Conservation (phyloP, 306 rosid species). For the Gynostemma pentaphyllum region DNA sequence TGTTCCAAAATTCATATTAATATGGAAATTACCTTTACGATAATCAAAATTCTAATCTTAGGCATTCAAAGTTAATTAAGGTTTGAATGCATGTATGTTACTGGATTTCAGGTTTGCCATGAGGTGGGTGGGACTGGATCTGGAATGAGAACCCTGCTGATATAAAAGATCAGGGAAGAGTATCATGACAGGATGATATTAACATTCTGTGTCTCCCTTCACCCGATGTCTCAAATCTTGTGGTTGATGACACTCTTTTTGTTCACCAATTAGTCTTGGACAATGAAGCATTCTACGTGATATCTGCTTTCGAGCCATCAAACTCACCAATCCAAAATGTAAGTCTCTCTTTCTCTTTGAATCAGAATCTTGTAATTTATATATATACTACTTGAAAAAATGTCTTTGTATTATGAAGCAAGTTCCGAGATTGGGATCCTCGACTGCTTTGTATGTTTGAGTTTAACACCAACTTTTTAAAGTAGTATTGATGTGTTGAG, state of each 20-base stretch:
- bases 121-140: conserved; percentile 97
- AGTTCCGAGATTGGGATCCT: not conserved
- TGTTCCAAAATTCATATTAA: not conserved
- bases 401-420: not conserved
- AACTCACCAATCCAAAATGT: conserved; percentile 90
- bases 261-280: conserved; percentile 75
- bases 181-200: conserved; percentile 90
- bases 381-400: not conserved
- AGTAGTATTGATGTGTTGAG: not conserved
- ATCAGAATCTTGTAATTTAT: no score
- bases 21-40: not conserved
- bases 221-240: conserved; percentile 75
- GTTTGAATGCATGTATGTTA: not conserved
- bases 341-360: conserved; percentile 21
- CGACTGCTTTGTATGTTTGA: not conserved
- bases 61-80: not conserved
- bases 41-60: not conserved
- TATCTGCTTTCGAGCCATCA: conserved; percentile 80
- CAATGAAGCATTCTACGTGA: conserved; percentile 87
- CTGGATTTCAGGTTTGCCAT: conserved; percentile 88
- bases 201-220: conserved; percentile 84
- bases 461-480: not conserved
- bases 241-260: conserved; percentile 84
- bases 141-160: conserved; percentile 80
- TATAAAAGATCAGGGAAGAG: conserved; percentile 93